These are phyloP conservation scores for Amanita rubescens DNA, from an alignment of 768 basidiomycete species.

Conservation along the genomic window DNA sequence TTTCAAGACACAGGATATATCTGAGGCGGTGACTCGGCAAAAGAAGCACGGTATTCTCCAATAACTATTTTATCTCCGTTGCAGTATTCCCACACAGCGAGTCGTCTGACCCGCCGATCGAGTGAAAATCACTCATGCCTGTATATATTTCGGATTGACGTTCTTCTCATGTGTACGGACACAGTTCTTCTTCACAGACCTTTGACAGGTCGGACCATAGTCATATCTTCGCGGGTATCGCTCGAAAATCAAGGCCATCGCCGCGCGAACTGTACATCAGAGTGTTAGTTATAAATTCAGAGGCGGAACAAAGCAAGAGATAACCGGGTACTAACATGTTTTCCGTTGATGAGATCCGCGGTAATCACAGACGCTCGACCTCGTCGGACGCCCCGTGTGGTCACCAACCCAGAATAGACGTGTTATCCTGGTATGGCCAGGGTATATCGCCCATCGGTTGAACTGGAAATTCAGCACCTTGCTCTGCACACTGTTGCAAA, in stretches of 20 bases:
- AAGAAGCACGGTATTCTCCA: background rate
- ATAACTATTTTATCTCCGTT: background rate
- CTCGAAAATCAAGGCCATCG: background rate
- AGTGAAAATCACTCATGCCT: background rate
- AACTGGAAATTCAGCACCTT: background rate
- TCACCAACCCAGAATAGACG: no score
- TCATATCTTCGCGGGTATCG: background rate
- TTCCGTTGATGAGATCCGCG: background rate
- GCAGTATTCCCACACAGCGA: background rate
- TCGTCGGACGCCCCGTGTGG: background rate
- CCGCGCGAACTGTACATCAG: background rate
- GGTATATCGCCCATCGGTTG: background rate
- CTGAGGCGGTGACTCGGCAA: background rate
- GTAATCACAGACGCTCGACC: background rate
- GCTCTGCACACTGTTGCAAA: background rate
- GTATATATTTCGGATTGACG: background rate
- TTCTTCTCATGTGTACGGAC: background rate
- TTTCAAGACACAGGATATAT: background rate
- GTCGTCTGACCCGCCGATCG: background rate
- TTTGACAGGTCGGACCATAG: background rate
- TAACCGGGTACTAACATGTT: background rate
- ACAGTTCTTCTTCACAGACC: background rate
- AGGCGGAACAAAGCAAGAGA: background rate
- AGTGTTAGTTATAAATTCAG: background rate
- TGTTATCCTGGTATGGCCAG: conserved; percentile 1